Base-by-base conservation (phyloP, 805 yeast species). In the Candida qinlingensis region DNA sequence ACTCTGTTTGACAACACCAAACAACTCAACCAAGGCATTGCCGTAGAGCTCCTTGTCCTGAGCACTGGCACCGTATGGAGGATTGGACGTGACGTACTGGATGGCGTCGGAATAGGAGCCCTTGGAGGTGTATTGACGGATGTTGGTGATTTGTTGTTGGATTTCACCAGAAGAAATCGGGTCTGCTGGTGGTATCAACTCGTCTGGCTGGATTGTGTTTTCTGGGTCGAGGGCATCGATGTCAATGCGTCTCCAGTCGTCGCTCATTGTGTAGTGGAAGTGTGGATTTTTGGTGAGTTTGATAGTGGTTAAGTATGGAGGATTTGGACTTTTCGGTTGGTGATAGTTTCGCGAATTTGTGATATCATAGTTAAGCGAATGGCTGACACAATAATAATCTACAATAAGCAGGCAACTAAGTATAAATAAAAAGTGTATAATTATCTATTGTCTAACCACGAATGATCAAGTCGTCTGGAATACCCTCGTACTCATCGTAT, bases 401-500 rank as follows among this genome's bases (percentile, higher is more conserved):
- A 19, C 19, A 19, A 19, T 19, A 19, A 19, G 19, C 19, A 19
- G 19, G 34, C 11, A 11, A 31, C 34, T 31, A 31, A 11, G 8
- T 8, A 8, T 31, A 8, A 31, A 31, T 31, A 11, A 31, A 11
- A 11, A 31, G 34, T 31, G 11, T 31, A 8, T 30, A n/a, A 13
- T 31, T 29, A 5, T 10, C 25, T 6, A 25, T 9, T 12, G 6
- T 39, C 41, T 50, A 61, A 53, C 65, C 65, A 50, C 65, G 61
- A 44, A 61, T 61, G 53, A 60, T 72, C 58, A 79, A 70, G 59
- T 81, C 82, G 51, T 76, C 79, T 43, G 99, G 97, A 62, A 94
- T 94, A 60, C 98, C 98, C 47, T 83, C 97, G 63, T 86, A 92
- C 71, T 94, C 99, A 43, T 87, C 92, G 68, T 88, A 94, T 27